Base-by-base conservation (phyloP, 2,329 filamentous ascomycete genomes). In the Clarireedia homoeocarpa region DNA sequence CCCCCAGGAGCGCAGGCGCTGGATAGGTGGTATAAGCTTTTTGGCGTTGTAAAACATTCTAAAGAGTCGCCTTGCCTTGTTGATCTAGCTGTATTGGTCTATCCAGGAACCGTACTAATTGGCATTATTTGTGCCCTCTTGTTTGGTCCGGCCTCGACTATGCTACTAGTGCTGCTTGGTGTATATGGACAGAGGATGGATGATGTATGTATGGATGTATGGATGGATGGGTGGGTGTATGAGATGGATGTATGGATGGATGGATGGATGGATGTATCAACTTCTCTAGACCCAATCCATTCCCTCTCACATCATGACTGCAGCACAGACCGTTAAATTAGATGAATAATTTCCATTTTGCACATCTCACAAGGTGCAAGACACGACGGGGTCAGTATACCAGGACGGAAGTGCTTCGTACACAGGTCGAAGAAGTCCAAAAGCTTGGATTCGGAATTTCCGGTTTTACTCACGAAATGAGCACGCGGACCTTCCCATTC, bases 261-360 rank as follows among this genome's bases (percentile, higher is more conserved):
- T 48, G 47, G 17, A 30, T 17, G 46, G 47, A 34, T 34, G 39
- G 15, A 14, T 49, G n/a, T 23, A 26, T 49, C 27, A 7, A 39
- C 12, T 54, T 54, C 44, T 50, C 52, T 50, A 50, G 52, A 44
- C 52, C 46, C 46, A 55, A 42, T 55, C 50, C 52, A 55, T 24
- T 30, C 42, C 14, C 34, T 42, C 52, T 55, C 52, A 55, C 38
- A 50, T 50, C 46, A 20, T 42, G 30, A 20, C 42, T 14, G n/a
- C 27, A 54, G 10, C 44, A 54, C 52, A 55, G 52, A 50, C 46
- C 52, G 49, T 50, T 44, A 23, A 48, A 23, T 20, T 44, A 23
- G 10, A 34, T 3, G 30, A 34, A 34, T 14, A 34, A 44, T 10
- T n/a, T 42, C 6, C 39, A 42, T 42, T 14, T 20, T 42, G 36